Evolutionary conservation across 495 filamentous ascomycete genomes (phyloP).

Genomic region (Cercophora newfieldiana): DNA sequence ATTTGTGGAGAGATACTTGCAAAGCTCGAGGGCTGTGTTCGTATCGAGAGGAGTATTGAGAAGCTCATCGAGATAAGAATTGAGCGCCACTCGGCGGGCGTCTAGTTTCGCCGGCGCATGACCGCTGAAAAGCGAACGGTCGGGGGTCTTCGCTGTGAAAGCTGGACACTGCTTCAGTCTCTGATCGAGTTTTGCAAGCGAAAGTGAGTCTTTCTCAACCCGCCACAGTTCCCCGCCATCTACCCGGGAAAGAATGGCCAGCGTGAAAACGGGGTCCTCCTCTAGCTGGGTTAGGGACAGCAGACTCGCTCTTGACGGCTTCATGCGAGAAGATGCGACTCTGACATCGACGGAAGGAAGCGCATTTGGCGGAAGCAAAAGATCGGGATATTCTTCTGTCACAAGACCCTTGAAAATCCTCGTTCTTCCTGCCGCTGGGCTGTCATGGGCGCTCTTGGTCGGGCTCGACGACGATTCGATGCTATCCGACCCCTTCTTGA

Average conservation of each 20-base stretch:
- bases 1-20: conserved; percentile 84
- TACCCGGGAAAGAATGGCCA: conserved; percentile 78
- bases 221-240: conserved; percentile 85
- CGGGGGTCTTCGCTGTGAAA: conserved; percentile 73
- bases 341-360: conserved; percentile 79
- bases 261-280: conserved; percentile 90
- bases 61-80: conserved; percentile 80
- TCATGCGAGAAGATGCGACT: conserved; percentile 87
- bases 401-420: conserved; percentile 62
- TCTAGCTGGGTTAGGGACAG: conserved; percentile 68
- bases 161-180: conserved; percentile 67
- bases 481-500: conserved; percentile 38
- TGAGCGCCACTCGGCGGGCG: conserved; percentile 75
- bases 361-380: conserved; percentile 87
- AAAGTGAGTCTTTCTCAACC: conserved; percentile 84
- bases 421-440: conserved; percentile 34
- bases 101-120: conserved; percentile 95
- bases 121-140: conserved; percentile 81
- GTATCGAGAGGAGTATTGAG: conserved; percentile 81
- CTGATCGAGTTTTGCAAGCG: conserved; percentile 79
- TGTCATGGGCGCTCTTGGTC: conserved; percentile 35
- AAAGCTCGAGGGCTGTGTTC: conserved; percentile 74
- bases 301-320: conserved; percentile 82
- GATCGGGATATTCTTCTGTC: conserved; percentile 78
- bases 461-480: conserved; percentile 30